A percentile compares a stretch with the other conserved stretches of the same genome.
These are phyloP conservation scores for Pichia occidentalis DNA, from an alignment of 805 yeast genomes.

Conservation along the genomic window DNA sequence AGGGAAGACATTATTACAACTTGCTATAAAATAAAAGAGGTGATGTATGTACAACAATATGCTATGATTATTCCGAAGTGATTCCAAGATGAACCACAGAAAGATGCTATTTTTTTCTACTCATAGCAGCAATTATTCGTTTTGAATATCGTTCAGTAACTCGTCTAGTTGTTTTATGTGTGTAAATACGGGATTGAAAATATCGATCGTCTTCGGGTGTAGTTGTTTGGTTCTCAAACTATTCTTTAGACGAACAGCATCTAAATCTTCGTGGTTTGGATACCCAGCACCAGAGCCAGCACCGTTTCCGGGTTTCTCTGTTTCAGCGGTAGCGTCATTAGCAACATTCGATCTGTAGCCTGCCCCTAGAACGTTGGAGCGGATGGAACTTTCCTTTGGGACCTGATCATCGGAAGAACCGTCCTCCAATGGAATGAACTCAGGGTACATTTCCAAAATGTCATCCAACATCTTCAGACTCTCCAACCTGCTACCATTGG, in stretches of 20 bases:
- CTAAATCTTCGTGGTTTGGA: constrained; percentile 3
- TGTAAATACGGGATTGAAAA: constrained; percentile 7
- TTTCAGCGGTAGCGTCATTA: too few species aligned
- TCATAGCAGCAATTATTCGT: too few species aligned
- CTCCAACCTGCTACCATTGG: constrained; percentile 12
- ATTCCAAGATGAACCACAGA: too few species aligned
- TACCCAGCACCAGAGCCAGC: neutral
- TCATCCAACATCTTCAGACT: constrained; percentile 32
- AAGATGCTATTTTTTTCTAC: too few species aligned
- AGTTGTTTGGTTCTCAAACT: too few species aligned
- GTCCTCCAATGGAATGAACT: constrained; percentile 3
- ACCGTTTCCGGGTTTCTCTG: neutral
- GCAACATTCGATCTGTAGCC: neutral
- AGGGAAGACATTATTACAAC: too few species aligned
- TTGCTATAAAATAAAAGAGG: too few species aligned
- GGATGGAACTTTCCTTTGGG: neutral
- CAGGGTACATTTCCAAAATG: constrained; percentile 19
- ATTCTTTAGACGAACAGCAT: too few species aligned
- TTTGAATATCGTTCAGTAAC: constrained; percentile 5
- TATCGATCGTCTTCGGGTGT: constrained; percentile 5
- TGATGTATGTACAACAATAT: too few species aligned
- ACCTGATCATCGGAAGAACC: neutral
- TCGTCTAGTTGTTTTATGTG: constrained; percentile 8
- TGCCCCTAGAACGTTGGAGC: neutral
- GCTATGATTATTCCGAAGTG: too few species aligned